Base-by-base conservation (phyloP, 2,329 filamentous ascomycete genomes). In the Colletotrichum cereale region DNA sequence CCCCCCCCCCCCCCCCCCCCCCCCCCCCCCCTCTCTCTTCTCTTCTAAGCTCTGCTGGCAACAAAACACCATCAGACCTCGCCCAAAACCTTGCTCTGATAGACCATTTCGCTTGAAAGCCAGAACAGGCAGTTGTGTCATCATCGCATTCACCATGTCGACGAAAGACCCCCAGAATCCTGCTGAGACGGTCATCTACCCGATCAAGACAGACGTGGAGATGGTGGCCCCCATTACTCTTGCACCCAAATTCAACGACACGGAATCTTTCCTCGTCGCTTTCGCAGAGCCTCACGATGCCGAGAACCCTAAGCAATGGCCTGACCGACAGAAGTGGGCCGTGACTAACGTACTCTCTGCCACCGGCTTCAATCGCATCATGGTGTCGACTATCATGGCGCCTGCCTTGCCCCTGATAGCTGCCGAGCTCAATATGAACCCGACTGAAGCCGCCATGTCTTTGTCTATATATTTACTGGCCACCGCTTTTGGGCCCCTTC, bases 371-470 rank as follows among this genome's bases (percentile, higher is more conserved):
- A 86, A 85, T 55, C 84, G 84, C 12, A 86, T 87, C 69, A 81
- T 88, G 73, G 84, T 86, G 0, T 86, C 84, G 4, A 86, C 85
- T 0, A 87, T 88, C 75, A 85, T 87, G 79, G 86, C 86, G 0
- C 85, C 85, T 0, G 85, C 85, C 0, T 74, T 91, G 34, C 74
- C 81, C 1, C 75, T 82, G 1, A 87, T 91, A 55, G 82, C 84
- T 6, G 75, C 76, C 1, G 87, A 90, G 48, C 79, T 91, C 16
- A 53, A 85, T 52, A 89, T 91, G 76, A 84, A 75, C 7, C 77
- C 82, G 8, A 78, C 79, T 47, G 81, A 87, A 73, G 80, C 88
- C 3, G 83, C 84, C 50, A 82, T 90, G 77, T 75, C 83, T 0
- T 67, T 86, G 36, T 85, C 83, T 5, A 82, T 84, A 4, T 86